These are phyloP conservation scores for Coniferiporia sulphurascens DNA, from an alignment of 1,284 basidiomycete genomes.

Conservation along the genomic window DNA sequence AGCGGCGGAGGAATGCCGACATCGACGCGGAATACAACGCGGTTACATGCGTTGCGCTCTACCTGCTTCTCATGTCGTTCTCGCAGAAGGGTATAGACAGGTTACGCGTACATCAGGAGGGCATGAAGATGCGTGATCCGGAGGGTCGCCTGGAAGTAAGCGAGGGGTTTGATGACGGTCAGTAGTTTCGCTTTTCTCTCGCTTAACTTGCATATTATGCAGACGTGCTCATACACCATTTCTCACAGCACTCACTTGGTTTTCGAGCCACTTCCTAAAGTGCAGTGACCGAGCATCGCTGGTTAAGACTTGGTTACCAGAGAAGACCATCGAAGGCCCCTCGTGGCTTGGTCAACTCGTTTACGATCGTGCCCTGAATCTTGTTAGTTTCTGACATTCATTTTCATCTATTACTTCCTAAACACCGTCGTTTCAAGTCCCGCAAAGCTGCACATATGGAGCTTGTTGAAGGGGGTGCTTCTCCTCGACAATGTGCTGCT, in stretches of 20 bases:
- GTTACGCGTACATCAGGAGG: constrained; percentile 64
- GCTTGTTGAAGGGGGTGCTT: constrained; percentile 72
- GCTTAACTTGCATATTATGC: constrained; percentile 15
- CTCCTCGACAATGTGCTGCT: constrained; percentile 82
- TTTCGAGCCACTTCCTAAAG: constrained; percentile 72
- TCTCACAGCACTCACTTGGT: constrained; percentile 62
- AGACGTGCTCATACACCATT: neutral
- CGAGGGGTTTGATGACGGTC: constrained; percentile 75
- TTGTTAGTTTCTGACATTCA: constrained; percentile 39
- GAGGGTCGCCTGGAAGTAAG: constrained; percentile 66
- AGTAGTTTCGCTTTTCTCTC: constrained; percentile 21
- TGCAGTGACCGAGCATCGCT: constrained; percentile 70
- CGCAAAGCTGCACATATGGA: constrained; percentile 91
- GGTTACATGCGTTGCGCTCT: constrained; percentile 83
- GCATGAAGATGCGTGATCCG: constrained; percentile 71
- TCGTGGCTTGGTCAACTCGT: constrained; percentile 78
- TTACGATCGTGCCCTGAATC: constrained; percentile 69
- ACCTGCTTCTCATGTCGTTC: constrained; percentile 91
- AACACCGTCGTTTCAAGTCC: constrained; percentile 55
- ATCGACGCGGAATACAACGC: constrained; percentile 75
- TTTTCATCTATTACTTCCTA: neutral
- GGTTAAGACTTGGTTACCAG: constrained; percentile 79
- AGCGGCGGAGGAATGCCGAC: constrained; percentile 60
- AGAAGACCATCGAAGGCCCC: constrained; percentile 64
- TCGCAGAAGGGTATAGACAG: constrained; percentile 87